Base-by-base conservation (phyloP, 2,329 filamentous ascomycete species). In the Neobulgaria alba region DNA sequence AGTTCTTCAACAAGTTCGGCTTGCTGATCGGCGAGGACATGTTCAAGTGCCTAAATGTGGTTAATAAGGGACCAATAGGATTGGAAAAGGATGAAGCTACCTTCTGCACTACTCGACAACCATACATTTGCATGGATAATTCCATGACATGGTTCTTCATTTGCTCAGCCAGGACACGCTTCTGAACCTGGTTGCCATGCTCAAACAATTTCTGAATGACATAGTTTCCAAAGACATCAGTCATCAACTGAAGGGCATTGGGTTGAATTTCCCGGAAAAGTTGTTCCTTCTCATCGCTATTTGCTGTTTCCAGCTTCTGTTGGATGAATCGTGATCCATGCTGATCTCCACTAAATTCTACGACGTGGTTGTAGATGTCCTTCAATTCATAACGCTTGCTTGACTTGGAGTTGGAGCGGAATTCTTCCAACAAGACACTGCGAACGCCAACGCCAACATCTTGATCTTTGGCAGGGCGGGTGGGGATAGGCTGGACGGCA, bases 131-230 rank as follows among this genome's bases (percentile, higher is more conserved):
- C 46, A 78, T 69, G 0, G 89, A 94, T 38, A 98, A 66, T 21
- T 79, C 75, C 33, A 85, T 67, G 10, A 96, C 79, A 57, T 89
- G 85, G 5, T 84, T 84, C 60, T 82, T 85, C 88, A 96, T 95
- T 61, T 85, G 79, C 48, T 79, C 78, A 1, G 87, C 88, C 31
- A 98, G 65, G 2, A 84, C 73, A 62, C 82, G 88, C 68, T 98
- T 98, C 66, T 98, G 92, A 0, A 81, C 75, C 62, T 95, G 89
- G 52, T 87, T 93, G 29, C 92, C 90, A 60, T 96, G 87, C 60
- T 96, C 90, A 48, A 96, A 95, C 59, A 96, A 81, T 61, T 95
- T 96, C 58, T 98, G 92, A 29, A 96, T 89, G 26, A 98, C 92
- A 58, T 96, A 98, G 62, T 98, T 98, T 39, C 92, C 92, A 58